phyloP scores from a whole-genome alignment of 441 rosid species.

The Biscutella laevigata region DNA sequence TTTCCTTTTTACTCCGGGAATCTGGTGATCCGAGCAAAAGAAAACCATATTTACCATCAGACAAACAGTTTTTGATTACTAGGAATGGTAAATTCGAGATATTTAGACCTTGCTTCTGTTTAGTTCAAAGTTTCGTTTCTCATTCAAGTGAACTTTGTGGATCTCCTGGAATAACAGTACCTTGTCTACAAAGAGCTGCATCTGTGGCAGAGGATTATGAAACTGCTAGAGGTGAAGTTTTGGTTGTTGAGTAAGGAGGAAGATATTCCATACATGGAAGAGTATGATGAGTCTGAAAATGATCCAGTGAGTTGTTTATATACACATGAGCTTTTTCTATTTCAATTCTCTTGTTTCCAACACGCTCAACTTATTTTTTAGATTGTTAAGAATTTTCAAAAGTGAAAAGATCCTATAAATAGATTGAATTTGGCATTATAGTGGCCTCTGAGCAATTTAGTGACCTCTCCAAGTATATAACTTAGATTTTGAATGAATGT shows the following conservation, averaged over 20 bases:
- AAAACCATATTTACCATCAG: constrained; percentile 71
- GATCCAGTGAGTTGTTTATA: constrained; percentile 67
- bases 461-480: too few species aligned
- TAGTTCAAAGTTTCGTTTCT: neutral
- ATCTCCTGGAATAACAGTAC: constrained; percentile 38
- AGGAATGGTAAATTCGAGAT: constrained; percentile 57
- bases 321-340: too few species aligned
- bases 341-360: too few species aligned
- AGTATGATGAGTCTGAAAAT: constrained; percentile 64
- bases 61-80: constrained; percentile 88
- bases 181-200: constrained; percentile 89
- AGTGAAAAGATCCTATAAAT: too few species aligned
- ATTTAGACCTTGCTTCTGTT: neutral
- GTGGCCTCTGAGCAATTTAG: too few species aligned
- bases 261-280: constrained; percentile 89
- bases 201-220: constrained; percentile 88
- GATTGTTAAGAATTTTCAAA: too few species aligned
- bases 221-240: constrained; percentile 91
- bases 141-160: neutral
- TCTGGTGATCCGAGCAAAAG: constrained; percentile 90
- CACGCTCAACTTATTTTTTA: too few species aligned
- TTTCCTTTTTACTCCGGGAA: constrained; percentile 46
- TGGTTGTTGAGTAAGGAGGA: constrained; percentile 89
- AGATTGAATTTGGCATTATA: too few species aligned
- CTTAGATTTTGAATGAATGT: too few species aligned